Conservation (phyloP, 352 stramenopile genomes). For the Globisporangium canariense region DNA sequence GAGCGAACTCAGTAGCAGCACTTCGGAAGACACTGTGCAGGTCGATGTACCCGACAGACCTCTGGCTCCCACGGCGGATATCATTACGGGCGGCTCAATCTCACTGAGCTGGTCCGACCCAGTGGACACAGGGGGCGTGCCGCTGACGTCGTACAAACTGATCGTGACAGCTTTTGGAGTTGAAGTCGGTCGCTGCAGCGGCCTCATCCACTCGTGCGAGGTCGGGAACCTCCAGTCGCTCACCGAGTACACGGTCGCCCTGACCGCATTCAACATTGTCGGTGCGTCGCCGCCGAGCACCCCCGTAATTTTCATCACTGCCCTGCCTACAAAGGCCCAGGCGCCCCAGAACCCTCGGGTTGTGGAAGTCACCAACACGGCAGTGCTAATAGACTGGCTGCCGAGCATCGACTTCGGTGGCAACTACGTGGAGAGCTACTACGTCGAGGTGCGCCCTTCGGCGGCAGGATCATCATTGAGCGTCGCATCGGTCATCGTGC, state of each 20-base stretch:
- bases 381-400: slow-evolving; percentile 33
- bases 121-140: slow-evolving; percentile 45
- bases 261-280: slow-evolving; percentile 36
- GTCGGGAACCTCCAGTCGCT: slow-evolving; percentile 36
- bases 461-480: background rate
- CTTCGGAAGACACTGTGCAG: slow-evolving; percentile 15
- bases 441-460: slow-evolving; percentile 20
- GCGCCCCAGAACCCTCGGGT: slow-evolving; percentile 28
- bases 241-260: slow-evolving; percentile 37
- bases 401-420: slow-evolving; percentile 44
- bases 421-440: slow-evolving; percentile 36
- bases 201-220: slow-evolving; percentile 37
- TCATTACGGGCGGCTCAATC: slow-evolving; percentile 41
- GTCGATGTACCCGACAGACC: slow-evolving; percentile 27
- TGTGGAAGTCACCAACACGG: slow-evolving; percentile 8
- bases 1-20: slow-evolving; percentile 21
- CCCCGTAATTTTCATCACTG: slow-evolving; percentile 22
- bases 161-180: slow-evolving; percentile 17
- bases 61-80: slow-evolving; percentile 17
- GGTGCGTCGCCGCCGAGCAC: slow-evolving; percentile 30
- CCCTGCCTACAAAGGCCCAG: slow-evolving; percentile 23
- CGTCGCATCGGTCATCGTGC: slow-evolving; percentile 11
- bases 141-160: slow-evolving; percentile 40
- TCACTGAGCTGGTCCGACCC: slow-evolving; percentile 38
- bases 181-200: slow-evolving; percentile 33